Evolutionary conservation across 306 rosid species (phyloP).

Genomic region (Dryas octopetala): DNA sequence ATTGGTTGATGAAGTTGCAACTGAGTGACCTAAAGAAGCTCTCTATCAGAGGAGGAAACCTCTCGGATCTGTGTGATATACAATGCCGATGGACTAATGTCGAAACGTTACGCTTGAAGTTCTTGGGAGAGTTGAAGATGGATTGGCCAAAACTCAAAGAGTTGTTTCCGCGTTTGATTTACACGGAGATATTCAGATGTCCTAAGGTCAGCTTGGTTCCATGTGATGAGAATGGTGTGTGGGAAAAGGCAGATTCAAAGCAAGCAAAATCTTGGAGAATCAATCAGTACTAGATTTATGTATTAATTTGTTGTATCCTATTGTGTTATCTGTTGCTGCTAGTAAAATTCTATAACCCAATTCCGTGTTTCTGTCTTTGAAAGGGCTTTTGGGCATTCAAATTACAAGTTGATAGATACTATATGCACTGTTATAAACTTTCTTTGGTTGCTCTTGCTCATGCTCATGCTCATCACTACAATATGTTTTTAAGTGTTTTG

Average conservation of each 20-base stretch:
- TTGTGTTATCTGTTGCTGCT: neutral
- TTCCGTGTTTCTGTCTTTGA: neutral
- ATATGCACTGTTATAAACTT: neutral
- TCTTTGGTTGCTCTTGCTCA: neutral
- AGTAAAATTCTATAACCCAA: neutral
- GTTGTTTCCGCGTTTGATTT: neutral
- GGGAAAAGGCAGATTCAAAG: neutral
- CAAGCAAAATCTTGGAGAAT: neutral
- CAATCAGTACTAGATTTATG: neutral
- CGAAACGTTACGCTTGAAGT: neutral
- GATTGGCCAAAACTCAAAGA: neutral
- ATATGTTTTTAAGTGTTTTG: too few species aligned
- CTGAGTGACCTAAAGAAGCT: slow-evolving; percentile 1
- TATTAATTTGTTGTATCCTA: neutral
- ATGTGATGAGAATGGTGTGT: slow-evolving; percentile 13
- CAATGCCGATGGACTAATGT: neutral
- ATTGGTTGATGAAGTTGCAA: neutral
- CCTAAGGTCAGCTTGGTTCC: slow-evolving; percentile 1
- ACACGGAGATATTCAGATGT: slow-evolving; percentile 9
- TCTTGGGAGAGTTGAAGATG: slow-evolving; percentile 1
- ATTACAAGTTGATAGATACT: too few species aligned
- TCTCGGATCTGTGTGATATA: neutral
- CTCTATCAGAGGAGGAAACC: slow-evolving; percentile 12
- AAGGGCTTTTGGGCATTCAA: neutral
- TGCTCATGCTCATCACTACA: too few species aligned